Percentiles rank a stretch among this genome's conserved stretches.
phyloP scores from a whole-genome alignment of 2,329 filamentous ascomycete genomes.

The Phaeosphaeria sp. region DNA sequence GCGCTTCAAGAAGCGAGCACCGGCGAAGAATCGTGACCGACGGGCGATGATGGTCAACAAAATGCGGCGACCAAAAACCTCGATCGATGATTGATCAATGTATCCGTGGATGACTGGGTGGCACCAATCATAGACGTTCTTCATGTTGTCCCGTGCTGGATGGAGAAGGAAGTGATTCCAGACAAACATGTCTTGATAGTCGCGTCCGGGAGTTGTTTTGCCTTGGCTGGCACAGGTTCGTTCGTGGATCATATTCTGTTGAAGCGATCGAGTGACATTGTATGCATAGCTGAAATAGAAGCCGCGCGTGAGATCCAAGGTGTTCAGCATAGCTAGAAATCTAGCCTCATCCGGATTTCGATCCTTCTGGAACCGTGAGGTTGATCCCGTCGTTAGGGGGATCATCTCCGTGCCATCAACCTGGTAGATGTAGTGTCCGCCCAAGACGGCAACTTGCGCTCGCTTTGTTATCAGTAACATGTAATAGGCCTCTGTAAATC shows the following conservation, averaged over 20 bases:
- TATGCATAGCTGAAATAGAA: conserved; percentile 99
- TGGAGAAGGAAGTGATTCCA: conserved; percentile 93
- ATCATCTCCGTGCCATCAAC: conserved; percentile 93
- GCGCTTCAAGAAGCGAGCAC: conserved; percentile 90
- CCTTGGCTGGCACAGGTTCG: conserved; percentile 73
- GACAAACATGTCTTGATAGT: conserved; percentile 95
- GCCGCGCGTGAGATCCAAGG: conserved; percentile 85
- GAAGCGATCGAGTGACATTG: conserved; percentile 88
- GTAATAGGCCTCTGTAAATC: conserved; percentile 94
- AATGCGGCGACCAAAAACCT: conserved; percentile 83
- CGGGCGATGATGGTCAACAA: conserved; percentile 95
- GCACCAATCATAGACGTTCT: conserved; percentile 93
- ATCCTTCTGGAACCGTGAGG: conserved; percentile 75
- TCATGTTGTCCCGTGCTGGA: conserved; percentile 72
- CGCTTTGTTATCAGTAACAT: conserved; percentile 97
- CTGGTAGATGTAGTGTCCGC: conserved; percentile 94
- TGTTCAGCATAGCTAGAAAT: conserved; percentile 87
- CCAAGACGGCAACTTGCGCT: conserved; percentile 93
- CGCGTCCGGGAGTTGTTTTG: conserved; percentile 63
- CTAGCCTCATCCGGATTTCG: conserved; percentile 87
- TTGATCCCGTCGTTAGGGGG: conserved; percentile 75
- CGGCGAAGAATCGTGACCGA: conserved; percentile 90
- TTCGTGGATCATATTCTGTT: conserved; percentile 88
- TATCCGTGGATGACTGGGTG: conserved; percentile 95
- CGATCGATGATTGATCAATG: conserved; percentile 79